Evolutionary conservation across 495 filamentous ascomycete genomes (phyloP).

Genomic region (Penicillium lagena): DNA sequence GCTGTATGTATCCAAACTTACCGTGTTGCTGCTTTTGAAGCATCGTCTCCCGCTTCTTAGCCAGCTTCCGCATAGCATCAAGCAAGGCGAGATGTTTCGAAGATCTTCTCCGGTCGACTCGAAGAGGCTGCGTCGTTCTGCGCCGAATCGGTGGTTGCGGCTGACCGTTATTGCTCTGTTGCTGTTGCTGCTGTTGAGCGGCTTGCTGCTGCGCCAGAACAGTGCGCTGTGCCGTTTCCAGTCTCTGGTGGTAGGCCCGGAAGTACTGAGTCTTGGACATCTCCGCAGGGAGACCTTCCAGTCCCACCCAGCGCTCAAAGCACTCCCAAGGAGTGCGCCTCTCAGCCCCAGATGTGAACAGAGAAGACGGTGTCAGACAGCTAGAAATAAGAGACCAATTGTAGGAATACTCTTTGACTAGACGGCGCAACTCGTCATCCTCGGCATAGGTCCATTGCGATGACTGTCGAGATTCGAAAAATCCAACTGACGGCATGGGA

Average conservation of each 20-base stretch:
- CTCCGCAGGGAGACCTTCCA: conserved; percentile 83
- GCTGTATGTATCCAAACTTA: conserved; percentile 18
- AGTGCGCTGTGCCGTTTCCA: conserved; percentile 72
- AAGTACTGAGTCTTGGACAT: conserved; percentile 94
- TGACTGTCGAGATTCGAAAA: conserved; percentile 77
- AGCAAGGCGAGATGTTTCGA: conserved; percentile 80
- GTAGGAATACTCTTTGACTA: conserved; percentile 89
- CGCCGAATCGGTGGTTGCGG: conserved; percentile 54
- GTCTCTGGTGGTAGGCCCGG: conserved; percentile 69
- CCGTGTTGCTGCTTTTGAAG: conserved; percentile 82
- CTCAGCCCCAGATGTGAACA: conserved; percentile 76
- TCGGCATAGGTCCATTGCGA: conserved; percentile 89
- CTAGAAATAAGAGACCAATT: conserved; percentile 93
- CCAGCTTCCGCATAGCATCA: conserved; percentile 91
- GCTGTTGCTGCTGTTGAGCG: conserved; percentile 49
- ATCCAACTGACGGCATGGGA: conserved; percentile 77
- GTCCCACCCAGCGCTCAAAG: conserved; percentile 88
- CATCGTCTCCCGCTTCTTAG: conserved; percentile 83
- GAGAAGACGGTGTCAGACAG: conserved; percentile 64
- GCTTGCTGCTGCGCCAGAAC: conserved; percentile 55
- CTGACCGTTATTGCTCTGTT: conserved; percentile 51
- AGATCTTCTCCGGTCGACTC: conserved; percentile 79
- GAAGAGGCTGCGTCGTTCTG: conserved; percentile 63
- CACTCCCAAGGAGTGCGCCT: conserved; percentile 97
- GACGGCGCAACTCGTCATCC: conserved; percentile 76